Evolutionary conservation across 2,329 filamentous ascomycete genomes (phyloP).

Genomic region (Pseudomassariella vexata): DNA sequence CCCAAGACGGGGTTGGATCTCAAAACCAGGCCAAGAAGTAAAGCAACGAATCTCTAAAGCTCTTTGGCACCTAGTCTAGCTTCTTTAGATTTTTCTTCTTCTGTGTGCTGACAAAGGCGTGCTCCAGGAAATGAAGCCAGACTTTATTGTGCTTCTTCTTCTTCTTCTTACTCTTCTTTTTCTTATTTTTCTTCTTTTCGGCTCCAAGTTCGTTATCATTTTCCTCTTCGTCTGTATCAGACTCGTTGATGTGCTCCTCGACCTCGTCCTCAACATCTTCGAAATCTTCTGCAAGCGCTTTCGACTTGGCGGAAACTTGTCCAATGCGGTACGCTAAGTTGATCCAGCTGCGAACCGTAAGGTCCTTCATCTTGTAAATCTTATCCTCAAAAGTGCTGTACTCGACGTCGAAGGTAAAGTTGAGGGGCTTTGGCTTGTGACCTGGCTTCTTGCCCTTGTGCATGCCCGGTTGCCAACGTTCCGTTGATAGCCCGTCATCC

Average conservation of each 20-base stretch:
- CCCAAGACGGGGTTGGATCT: too few relatives aligned
- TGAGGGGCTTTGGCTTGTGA: constrained; percentile 49
- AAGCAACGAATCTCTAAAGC: too few relatives aligned
- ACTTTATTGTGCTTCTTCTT: constrained; percentile 56
- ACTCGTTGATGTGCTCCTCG: constrained; percentile 19
- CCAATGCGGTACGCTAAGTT: constrained; percentile 77
- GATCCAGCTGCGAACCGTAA: constrained; percentile 79
- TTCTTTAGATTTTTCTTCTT: constrained; percentile 58
- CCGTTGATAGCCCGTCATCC: constrained; percentile 22
- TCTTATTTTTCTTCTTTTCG: constrained; percentile 15
- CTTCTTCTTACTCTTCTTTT: constrained; percentile 37
- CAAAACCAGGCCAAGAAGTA: too few relatives aligned
- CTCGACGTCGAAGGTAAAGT: constrained; percentile 74
- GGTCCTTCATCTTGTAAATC: constrained; percentile 68
- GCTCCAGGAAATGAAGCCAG: constrained; percentile 72
- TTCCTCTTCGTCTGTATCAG: constrained; percentile 17
- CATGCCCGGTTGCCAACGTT: constrained; percentile 59
- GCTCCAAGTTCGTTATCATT: constrained; percentile 17
- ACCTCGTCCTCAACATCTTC: constrained; percentile 14
- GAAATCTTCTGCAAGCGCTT: constrained; percentile 3
- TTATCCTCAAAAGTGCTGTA: constrained; percentile 79
- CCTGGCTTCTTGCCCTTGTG: constrained; percentile 53
- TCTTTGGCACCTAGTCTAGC: too few relatives aligned
- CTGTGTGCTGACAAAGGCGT: constrained; percentile 75
- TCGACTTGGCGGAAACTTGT: constrained; percentile 29